Evolutionary conservation across 1,284 basidiomycete species (phyloP).

Genomic region (Marasmius oreades): DNA sequence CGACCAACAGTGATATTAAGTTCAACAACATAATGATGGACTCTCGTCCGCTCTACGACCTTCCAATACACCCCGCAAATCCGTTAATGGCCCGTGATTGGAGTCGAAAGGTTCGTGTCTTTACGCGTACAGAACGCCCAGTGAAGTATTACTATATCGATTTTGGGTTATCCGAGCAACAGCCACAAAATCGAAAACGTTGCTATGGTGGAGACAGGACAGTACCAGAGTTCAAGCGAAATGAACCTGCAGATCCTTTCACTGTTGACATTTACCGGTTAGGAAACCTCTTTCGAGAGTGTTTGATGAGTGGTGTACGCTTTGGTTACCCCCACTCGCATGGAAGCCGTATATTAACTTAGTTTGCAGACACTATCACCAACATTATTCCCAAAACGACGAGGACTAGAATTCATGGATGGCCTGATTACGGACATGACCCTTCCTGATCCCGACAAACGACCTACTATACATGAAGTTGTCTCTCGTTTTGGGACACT

Average conservation of each 20-base stretch:
- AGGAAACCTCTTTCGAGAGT: constrained; percentile 9
- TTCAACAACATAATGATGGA: constrained; percentile 35
- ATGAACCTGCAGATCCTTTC: constrained; percentile 11
- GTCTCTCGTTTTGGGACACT: constrained; percentile 25
- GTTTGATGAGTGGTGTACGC: neutral
- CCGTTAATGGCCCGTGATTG: constrained; percentile 14
- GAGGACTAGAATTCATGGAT: constrained; percentile 28
- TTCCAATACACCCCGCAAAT: constrained; percentile 23
- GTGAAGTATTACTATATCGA: constrained; percentile 27
- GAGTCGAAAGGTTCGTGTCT: constrained; percentile 17
- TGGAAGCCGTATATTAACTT: neutral
- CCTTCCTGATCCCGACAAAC: constrained; percentile 25
- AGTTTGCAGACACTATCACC: neutral
- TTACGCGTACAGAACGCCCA: constrained; percentile 24
- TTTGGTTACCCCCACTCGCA: neutral
- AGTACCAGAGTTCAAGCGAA: constrained; percentile 9
- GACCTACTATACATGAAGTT: constrained; percentile 33
- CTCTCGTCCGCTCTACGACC: constrained; percentile 21
- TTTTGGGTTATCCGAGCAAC: constrained; percentile 28
- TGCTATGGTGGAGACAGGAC: constrained; percentile 5
- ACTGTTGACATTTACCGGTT: constrained; percentile 10
- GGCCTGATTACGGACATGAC: constrained; percentile 30
- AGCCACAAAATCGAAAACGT: neutral
- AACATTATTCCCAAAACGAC: constrained; percentile 11
- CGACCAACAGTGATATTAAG: constrained; percentile 29